Conservation (phyloP, 2,329 filamentous ascomycete genomes). For the Neoascochyta sp. region DNA sequence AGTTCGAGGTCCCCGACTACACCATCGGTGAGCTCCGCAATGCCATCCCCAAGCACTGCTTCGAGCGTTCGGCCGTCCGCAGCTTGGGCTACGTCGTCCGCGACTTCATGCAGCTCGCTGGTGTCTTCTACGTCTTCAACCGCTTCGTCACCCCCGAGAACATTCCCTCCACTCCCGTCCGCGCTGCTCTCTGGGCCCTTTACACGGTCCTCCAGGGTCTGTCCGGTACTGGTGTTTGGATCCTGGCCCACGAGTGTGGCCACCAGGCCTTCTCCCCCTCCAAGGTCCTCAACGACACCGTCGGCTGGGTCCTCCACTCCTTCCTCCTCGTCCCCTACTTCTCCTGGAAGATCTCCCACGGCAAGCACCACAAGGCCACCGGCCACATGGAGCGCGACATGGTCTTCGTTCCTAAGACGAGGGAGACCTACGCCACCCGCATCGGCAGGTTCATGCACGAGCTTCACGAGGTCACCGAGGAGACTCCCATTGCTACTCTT, state of each 20-base stretch:
- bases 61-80: constrained; percentile 72
- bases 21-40: constrained; percentile 97
- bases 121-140: constrained; percentile 84
- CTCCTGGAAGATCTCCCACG: constrained; percentile 98
- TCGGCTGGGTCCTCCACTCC: constrained; percentile 89
- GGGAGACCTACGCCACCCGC: constrained; percentile 72
- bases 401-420: constrained; percentile 95
- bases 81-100: constrained; percentile 81
- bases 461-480: constrained; percentile 83
- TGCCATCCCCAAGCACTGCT: constrained; percentile 97
- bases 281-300: constrained; percentile 82
- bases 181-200: constrained; percentile 62
- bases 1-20: constrained; percentile 90
- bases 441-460: constrained; percentile 75
- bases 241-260: constrained; percentile 95
- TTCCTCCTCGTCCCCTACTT: constrained; percentile 91
- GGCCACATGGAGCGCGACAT: constrained; percentile 97
- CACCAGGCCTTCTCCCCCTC: constrained; percentile 96
- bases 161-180: constrained; percentile 65
- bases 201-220: constrained; percentile 85
- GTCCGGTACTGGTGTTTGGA: constrained; percentile 91
- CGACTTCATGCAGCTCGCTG: constrained; percentile 67
- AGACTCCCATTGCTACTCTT: constrained; percentile 83
- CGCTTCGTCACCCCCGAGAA: constrained; percentile 83
- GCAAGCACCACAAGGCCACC: constrained; percentile 99